These are phyloP conservation scores for Acacia confusa DNA, from an alignment of 306 rosid species.

Conservation along the genomic window DNA sequence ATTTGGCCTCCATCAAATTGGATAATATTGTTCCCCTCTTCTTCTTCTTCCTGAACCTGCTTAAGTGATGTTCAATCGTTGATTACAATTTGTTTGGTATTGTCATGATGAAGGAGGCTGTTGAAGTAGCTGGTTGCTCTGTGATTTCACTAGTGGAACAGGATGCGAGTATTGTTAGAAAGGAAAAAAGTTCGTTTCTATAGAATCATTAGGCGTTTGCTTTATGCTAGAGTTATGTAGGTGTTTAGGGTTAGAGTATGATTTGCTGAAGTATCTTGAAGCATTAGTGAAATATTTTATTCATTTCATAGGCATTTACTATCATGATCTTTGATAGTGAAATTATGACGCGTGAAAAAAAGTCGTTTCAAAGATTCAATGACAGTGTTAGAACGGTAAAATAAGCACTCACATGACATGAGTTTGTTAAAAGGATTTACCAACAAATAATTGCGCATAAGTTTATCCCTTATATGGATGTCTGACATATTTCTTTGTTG, in stretches of 20 bases:
- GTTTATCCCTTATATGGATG: neutral
- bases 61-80: neutral
- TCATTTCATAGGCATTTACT: neutral
- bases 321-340: neutral
- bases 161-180: neutral
- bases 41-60: neutral
- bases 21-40: neutral
- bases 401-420: neutral
- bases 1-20: neutral
- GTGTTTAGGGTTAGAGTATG: neutral
- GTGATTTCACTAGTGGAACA: neutral
- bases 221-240: neutral
- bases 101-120: neutral
- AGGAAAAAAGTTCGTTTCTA: neutral
- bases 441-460: neutral
- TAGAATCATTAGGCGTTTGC: neutral
- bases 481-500: neutral
- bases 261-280: neutral
- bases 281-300: neutral
- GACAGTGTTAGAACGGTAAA: neutral
- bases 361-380: neutral
- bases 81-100: neutral
- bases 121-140: neutral
- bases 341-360: neutral
- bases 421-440: neutral